Base-by-base conservation (phyloP, 352 stramenopile genomes). In the Pythium phragmiticola region DNA sequence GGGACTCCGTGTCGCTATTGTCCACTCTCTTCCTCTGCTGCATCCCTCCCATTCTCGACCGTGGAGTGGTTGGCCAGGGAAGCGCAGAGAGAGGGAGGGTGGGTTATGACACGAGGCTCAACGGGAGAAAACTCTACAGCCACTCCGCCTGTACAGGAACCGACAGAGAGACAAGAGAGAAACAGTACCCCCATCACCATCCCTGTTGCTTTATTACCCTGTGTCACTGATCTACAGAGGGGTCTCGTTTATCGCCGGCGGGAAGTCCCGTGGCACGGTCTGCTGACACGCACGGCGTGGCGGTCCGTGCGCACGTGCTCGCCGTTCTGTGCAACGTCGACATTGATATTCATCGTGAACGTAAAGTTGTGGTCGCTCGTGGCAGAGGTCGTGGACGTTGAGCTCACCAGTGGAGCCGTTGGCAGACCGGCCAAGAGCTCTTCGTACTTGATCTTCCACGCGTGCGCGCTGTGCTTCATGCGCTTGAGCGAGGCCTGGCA, bases 401-500 rank as follows among this genome's bases (percentile, higher is more conserved):
- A n/a, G 1, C 26, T 7, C 19, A 30, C 19, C 21, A n/a, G 2
- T 9, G 30, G 30, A 14, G 16, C n/a, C 54, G 6, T 54, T 0
- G 55, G 2, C 17, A 30, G 12, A 2, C 39, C 39, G 9, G 39
- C 39, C 23, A 65, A n/a, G 7, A 60, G 49, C 19, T 66, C 60
- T 33, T 66, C 51, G 60, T 63, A 65, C 58, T 65, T 58, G 58
- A 49, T 16, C 17, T 59, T 65, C 48, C 58, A 65, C 37, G 23
- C 47, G 39, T 57, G 21, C 8, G 49, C 49, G 19, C 39, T 65
- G 7, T 59, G 33, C 46, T 66, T 61, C 34, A 53, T 42, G 52
- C 60, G 41, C 39, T 64, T 57, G 55, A 58, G 41, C 7, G 57
- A 47, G 1, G 46, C 46, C 21, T 49, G 45, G 57, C 57, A 63